These are phyloP conservation scores for Cucurbita ficifolia DNA, from an alignment of 306 rosid species.

Conservation along the genomic window DNA sequence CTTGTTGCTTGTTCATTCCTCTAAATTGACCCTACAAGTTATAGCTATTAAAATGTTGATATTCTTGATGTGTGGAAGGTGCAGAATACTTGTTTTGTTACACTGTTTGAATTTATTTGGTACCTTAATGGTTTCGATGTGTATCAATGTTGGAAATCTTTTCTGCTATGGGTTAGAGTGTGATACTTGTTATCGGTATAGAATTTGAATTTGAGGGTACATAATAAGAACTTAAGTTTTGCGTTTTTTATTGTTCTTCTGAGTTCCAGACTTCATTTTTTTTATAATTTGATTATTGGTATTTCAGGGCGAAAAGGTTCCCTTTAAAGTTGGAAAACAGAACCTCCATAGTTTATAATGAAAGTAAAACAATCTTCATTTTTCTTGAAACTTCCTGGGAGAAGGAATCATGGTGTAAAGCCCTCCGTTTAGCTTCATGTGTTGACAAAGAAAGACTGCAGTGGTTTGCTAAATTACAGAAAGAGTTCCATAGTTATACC, in stretches of 20 bases:
- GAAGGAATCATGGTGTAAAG: slow-evolving; percentile 96
- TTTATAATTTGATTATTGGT: slow-evolving; percentile 13
- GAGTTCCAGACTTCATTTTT: background rate
- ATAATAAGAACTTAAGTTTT: background rate
- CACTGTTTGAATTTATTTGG: background rate
- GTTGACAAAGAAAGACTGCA: slow-evolving; percentile 31
- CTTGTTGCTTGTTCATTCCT: background rate
- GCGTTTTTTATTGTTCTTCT: background rate
- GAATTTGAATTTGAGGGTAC: background rate
- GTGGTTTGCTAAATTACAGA: slow-evolving; percentile 44
- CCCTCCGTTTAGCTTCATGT: slow-evolving; percentile 71
- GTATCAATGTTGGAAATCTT: background rate
- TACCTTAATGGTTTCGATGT: background rate
- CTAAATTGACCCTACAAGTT: background rate
- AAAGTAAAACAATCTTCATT: slow-evolving; percentile 45
- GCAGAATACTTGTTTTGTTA: background rate
- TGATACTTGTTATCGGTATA: background rate
- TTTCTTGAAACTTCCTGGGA: slow-evolving; percentile 79
- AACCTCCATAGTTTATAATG: slow-evolving; percentile 38
- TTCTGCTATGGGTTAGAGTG: background rate
- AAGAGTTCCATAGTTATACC: slow-evolving; percentile 52
- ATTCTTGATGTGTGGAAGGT: background rate
- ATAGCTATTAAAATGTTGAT: background rate
- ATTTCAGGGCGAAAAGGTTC: slow-evolving; percentile 61
- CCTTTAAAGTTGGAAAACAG: slow-evolving; percentile 78